phyloP scores from a whole-genome alignment of 805 yeast species.

The Candida nemodendra region DNA sequence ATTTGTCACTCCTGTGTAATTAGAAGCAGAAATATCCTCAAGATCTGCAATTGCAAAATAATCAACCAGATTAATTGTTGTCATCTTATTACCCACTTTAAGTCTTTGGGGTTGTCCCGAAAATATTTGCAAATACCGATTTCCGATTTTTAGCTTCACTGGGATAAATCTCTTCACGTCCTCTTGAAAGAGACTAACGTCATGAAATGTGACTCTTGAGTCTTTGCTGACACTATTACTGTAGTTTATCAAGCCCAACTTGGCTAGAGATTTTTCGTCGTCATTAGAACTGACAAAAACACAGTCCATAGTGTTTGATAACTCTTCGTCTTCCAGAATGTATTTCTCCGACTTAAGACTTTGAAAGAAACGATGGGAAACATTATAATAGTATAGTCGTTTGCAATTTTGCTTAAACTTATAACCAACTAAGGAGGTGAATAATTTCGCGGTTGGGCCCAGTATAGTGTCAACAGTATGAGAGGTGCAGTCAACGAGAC shows the following conservation, averaged over 20 bases:
- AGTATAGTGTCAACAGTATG: conserved; percentile 29
- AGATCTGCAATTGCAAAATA: conserved; percentile 43
- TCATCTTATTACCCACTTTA: conserved; percentile 36
- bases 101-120: conserved; percentile 43
- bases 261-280: conserved; percentile 41
- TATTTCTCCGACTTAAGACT: conserved; percentile 9
- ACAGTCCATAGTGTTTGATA: conserved; percentile 15
- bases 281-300: conserved; percentile 47
- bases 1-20: conserved; percentile 45
- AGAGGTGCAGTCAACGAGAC: conserved; percentile 70
- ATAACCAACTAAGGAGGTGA: conserved; percentile 43
- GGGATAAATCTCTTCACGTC: conserved; percentile 52
- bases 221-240: conserved; percentile 45
- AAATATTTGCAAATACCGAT: conserved; percentile 59
- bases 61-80: conserved; percentile 40
- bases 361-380: conserved; percentile 35
- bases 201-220: conserved; percentile 50
- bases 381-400: conserved; percentile 50
- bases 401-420: conserved; percentile 51
- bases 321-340: conserved; percentile 7
- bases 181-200: conserved; percentile 51
- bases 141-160: conserved; percentile 66
- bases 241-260: conserved; percentile 43
- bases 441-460: conserved; percentile 10
- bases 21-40: conserved; percentile 39